Base-by-base conservation (phyloP, 441 rosid species). In the Gossypium schwendimanii region DNA sequence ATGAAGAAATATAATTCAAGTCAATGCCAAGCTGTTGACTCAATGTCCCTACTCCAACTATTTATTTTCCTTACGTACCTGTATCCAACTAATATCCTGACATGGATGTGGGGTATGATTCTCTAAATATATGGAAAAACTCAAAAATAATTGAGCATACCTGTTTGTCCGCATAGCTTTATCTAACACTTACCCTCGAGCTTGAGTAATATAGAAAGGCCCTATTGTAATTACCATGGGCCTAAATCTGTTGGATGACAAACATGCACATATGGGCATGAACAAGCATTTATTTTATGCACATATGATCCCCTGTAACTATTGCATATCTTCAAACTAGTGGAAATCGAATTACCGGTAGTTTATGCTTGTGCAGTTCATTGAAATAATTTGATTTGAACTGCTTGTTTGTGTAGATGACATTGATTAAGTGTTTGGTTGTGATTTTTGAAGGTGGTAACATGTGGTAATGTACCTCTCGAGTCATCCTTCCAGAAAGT, bases 401-500 rank as follows among this genome's bases (percentile, higher is more conserved):
- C 4, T 18, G 31, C 31, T 26, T 18, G 55, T 41, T 20, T 24
- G 15, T 50, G 47, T 33, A 20, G 33, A 54, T 69, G n/a, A 9
- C 52, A 53, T 69, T 17, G 50, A 17, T 31, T 17, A 69, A 21
- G 55, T 21, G 39, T 47, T 44, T 69, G 4, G 1, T 55, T 36
- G 24, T 54, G 28, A n/a, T 55, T 54, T 44, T 69, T 84, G 31
- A 62, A 95, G 98, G 97, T 95, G 70, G 98, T 95, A 64, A 95
- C 99, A 63, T 95, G 99, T 77, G 99, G 99, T 20, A 95, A 93
- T 72, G 87, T 93, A 67, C 99, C 98, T 21, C 98, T 95, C 9
- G 98, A 95, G 80, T 92, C 99, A 55, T 93, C 99, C 54, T 95
- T 89, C 78, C 93, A 87, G 58, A 93, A 88, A 77, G 89, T 95